These are phyloP conservation scores for Malus hybrid DNA, from an alignment of 331 rosid species.

Conservation along the genomic window DNA sequence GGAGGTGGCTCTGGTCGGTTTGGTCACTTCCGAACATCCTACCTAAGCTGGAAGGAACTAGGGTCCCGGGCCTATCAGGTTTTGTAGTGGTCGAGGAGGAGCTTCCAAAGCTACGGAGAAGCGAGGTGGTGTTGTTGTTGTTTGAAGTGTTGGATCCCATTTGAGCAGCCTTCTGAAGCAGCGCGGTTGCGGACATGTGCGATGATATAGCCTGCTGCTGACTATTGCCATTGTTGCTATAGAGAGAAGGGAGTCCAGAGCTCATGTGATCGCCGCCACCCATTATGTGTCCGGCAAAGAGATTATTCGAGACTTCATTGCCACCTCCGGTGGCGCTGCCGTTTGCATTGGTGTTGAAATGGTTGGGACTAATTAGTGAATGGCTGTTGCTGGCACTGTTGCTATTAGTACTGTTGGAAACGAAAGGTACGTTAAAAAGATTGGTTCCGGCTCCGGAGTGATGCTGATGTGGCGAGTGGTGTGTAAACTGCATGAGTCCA, in stretches of 20 bases:
- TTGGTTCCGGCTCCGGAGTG: conserved; percentile 15
- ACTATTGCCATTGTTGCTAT: conserved; percentile 27
- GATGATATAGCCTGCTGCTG: conserved; percentile 1
- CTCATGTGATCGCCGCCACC: conserved; percentile 29
- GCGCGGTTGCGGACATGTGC: conserved; percentile 92
- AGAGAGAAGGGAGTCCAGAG: conserved; percentile 54
- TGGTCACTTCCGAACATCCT: conserved; percentile 32
- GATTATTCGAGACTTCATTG: conserved; percentile 5
- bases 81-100: conserved; percentile 27
- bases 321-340: background rate
- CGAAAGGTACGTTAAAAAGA: conserved; percentile 56
- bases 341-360: conserved; percentile 24
- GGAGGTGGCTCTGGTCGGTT: conserved; percentile 45
- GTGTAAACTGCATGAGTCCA: conserved; percentile 45
- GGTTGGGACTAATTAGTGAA: conserved; percentile 30
- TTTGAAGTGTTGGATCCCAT: conserved; percentile 24
- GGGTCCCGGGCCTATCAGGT: conserved; percentile 18
- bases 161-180: conserved; percentile 67
- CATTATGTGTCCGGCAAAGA: conserved; percentile 31
- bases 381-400: conserved; percentile 9
- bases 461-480: conserved; percentile 5
- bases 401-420: conserved; percentile 23
- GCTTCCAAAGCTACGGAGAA: conserved; percentile 63
- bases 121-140: conserved; percentile 45
- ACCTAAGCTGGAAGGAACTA: conserved; percentile 19